These are phyloP conservation scores for Pseudopyrenochaeta lycopersici DNA, from an alignment of 2,329 filamentous ascomycete species.

Conservation along the genomic window DNA sequence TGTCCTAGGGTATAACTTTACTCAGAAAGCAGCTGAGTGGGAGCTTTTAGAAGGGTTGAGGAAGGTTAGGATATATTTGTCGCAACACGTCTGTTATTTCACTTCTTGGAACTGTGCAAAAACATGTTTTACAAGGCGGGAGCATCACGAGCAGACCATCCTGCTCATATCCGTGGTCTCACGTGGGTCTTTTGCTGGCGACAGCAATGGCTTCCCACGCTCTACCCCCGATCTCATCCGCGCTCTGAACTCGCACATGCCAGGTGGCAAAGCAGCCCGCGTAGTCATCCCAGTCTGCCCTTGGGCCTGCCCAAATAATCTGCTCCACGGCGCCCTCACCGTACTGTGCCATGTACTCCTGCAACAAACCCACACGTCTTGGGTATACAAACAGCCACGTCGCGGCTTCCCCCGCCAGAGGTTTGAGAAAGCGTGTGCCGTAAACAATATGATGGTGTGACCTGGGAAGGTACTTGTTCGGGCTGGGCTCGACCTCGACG, in stretches of 20 bases:
- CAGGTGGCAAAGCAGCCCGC: slow-evolving; percentile 33
- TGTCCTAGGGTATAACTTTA: too few species aligned
- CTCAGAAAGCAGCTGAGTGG: too few species aligned
- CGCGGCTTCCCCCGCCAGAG: slow-evolving; percentile 52
- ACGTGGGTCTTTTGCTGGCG: not conserved
- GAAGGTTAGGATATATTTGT: too few species aligned
- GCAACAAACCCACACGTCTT: slow-evolving; percentile 56
- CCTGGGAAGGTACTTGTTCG: slow-evolving; percentile 57
- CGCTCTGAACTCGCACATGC: slow-evolving; percentile 26
- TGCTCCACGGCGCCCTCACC: slow-evolving; percentile 38
- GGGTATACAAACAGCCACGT: slow-evolving; percentile 66
- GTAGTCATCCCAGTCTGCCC: slow-evolving; percentile 53
- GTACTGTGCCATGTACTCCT: slow-evolving; percentile 54
- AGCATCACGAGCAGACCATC: too few species aligned
- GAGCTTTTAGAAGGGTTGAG: too few species aligned
- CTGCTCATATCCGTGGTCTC: too few species aligned
- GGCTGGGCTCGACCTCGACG: slow-evolving; percentile 58
- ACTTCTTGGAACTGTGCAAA: too few species aligned
- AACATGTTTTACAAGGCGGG: too few species aligned
- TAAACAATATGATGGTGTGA: slow-evolving; percentile 54
- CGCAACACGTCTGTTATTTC: too few species aligned
- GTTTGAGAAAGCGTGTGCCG: slow-evolving; percentile 55
- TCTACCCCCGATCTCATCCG: slow-evolving; percentile 39
- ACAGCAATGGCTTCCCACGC: slow-evolving; percentile 46
- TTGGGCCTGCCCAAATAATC: slow-evolving; percentile 56